phyloP scores from a whole-genome alignment of 305 asterid genomes.

The Lippia alba region DNA sequence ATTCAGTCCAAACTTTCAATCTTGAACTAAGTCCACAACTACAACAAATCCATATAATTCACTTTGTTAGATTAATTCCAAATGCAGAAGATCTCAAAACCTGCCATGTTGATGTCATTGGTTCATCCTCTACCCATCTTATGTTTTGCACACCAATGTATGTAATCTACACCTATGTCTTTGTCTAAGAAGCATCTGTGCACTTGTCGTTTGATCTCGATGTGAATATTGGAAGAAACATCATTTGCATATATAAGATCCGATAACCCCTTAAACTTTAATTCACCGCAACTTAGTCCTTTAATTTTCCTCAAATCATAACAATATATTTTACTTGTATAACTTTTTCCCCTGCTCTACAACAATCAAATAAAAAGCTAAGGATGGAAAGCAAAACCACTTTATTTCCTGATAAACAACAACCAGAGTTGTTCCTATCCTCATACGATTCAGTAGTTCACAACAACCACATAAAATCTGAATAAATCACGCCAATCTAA shows the following conservation, averaged over 20 bases:
- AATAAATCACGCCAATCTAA: constrained; percentile 5
- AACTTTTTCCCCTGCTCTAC: constrained; percentile 15
- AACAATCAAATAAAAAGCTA: neutral
- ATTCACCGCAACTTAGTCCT: constrained; percentile 6
- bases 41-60: neutral
- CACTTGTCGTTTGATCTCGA: neutral
- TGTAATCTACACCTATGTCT: neutral
- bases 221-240: neutral
- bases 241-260: neutral
- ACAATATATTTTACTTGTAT: constrained; percentile 2
- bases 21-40: neutral
- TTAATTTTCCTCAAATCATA: neutral
- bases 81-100: constrained; percentile 8
- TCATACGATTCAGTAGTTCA: neutral
- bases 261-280: neutral
- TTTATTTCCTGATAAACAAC: no score
- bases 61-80: constrained; percentile 16
- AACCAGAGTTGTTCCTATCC: neutral
- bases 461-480: neutral
- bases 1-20: constrained; percentile 21
- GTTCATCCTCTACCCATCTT: neutral
- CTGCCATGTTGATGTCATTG: neutral
- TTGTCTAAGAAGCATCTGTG: neutral
- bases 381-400: no score
- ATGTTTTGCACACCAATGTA: neutral